Evolutionary conservation across 164 flowering plant genomes (phyloP).

Genomic region (Annona cherimola): DNA sequence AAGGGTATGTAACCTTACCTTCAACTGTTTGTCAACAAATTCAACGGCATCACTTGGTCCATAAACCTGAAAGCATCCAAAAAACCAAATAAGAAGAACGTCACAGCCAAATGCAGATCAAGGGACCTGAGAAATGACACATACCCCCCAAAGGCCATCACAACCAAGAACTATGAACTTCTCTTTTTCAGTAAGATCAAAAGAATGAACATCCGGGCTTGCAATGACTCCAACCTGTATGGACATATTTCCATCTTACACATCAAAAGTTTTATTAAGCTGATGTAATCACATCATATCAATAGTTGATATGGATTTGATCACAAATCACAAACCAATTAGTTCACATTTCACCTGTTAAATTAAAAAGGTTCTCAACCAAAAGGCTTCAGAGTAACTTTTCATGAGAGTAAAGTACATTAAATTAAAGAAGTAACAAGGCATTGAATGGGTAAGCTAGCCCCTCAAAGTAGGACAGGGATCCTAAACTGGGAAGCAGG

Average conservation of each 20-base stretch:
- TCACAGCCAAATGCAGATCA: not conserved
- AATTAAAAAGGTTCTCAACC: no score
- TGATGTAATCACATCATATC: not conserved
- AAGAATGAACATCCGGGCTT: slow-evolving; percentile 80
- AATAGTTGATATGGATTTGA: not conserved
- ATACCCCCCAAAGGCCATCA: slow-evolving; percentile 97
- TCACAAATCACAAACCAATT: not conserved
- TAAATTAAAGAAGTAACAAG: not conserved
- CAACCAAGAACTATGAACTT: slow-evolving; percentile 88
- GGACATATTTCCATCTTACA: slow-evolving; percentile 1
- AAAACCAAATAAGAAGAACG: not conserved
- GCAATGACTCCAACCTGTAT: slow-evolving; percentile 84
- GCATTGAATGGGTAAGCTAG: not conserved
- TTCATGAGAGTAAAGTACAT: not conserved
- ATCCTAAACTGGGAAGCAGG: not conserved
- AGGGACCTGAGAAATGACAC: slow-evolving; percentile 6
- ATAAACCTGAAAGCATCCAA: slow-evolving; percentile 50
- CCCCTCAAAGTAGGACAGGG: not conserved
- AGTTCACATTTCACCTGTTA: not conserved
- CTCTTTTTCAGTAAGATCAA: slow-evolving; percentile 74
- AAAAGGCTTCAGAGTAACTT: no score
- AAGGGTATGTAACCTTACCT: slow-evolving; percentile 35
- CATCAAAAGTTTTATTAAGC: not conserved
- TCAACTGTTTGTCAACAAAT: slow-evolving; percentile 64
- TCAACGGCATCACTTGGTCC: slow-evolving; percentile 91